A percentile compares a stretch with the other conserved stretches of the same genome.
Evolutionary conservation across 202 grass and related monocot genomes (phyloP).

Genomic region (Panicum virgatum): DNA sequence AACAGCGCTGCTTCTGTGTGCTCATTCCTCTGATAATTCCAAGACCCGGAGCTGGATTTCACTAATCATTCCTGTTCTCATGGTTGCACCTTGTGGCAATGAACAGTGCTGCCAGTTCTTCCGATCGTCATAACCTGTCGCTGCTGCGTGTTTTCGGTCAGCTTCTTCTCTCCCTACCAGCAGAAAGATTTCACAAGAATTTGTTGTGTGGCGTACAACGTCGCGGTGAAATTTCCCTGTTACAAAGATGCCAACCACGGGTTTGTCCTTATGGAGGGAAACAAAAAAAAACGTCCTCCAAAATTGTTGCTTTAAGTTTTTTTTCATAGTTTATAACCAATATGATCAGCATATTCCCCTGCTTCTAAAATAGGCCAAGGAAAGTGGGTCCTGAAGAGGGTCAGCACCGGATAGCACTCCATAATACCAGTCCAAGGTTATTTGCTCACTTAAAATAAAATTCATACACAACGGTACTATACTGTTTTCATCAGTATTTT

Average conservation of each 20-base stretch:
- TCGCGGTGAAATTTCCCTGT: too few relatives aligned
- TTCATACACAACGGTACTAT: not conserved
- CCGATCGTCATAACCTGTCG: conserved; percentile 5
- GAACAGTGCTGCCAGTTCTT: not conserved
- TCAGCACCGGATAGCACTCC: not conserved
- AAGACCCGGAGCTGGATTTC: conserved; percentile 3
- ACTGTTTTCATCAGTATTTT: not conserved
- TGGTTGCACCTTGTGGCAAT: conserved; percentile 5
- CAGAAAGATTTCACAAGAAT: not conserved
- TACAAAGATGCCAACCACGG: too few relatives aligned
- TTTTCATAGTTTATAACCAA: not conserved
- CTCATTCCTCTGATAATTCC: not conserved
- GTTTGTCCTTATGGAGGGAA: too few relatives aligned
- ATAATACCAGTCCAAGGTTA: not conserved
- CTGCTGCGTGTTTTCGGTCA: conserved; percentile 28
- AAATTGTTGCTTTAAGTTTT: not conserved
- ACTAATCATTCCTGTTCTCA: not conserved
- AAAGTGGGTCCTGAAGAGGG: conserved; percentile 19
- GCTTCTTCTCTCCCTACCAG: not conserved
- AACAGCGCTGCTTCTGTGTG: not conserved
- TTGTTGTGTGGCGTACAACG: too few relatives aligned
- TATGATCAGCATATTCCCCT: not conserved
- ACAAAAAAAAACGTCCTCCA: too few relatives aligned
- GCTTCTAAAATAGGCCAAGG: conserved; percentile 5
- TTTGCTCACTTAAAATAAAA: too few relatives aligned